Evolutionary conservation across 306 rosid species (phyloP).

Genomic region (Gastrolobium villosum): DNA sequence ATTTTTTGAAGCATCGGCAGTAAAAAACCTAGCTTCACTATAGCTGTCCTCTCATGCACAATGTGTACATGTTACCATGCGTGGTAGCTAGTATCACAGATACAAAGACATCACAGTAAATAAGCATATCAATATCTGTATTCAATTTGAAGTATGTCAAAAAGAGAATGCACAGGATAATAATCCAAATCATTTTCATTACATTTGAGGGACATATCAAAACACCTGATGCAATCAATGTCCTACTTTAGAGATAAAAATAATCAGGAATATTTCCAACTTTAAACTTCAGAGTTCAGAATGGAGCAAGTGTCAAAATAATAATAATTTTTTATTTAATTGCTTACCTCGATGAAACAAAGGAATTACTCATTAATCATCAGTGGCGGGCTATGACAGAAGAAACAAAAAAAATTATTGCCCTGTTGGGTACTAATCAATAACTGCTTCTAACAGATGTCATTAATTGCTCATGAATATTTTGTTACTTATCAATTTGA

Average conservation of each 20-base stretch:
- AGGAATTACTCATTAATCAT: background rate
- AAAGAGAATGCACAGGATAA: constrained; percentile 18
- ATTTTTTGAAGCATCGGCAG: constrained; percentile 21
- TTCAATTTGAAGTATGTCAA: constrained; percentile 19
- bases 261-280: background rate
- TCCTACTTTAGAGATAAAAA: background rate
- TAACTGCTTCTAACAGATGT: constrained; percentile 13
- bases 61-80: constrained; percentile 2
- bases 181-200: constrained; percentile 18
- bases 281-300: constrained; percentile 16
- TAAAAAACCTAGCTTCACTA: background rate
- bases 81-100: constrained; percentile 23
- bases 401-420: constrained; percentile 32
- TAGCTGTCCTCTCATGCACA: background rate
- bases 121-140: constrained; percentile 21
- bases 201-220: constrained; percentile 28
- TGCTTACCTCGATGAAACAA: constrained; percentile 1
- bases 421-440: background rate
- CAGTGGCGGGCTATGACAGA: background rate
- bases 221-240: constrained; percentile 35
- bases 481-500: constrained; percentile 15
- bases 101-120: constrained; percentile 26
- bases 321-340: background rate
- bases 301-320: background rate
- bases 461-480: background rate